These are phyloP conservation scores for Persicaria tinctoria DNA, from an alignment of 148 eudicot species.

Conservation along the genomic window DNA sequence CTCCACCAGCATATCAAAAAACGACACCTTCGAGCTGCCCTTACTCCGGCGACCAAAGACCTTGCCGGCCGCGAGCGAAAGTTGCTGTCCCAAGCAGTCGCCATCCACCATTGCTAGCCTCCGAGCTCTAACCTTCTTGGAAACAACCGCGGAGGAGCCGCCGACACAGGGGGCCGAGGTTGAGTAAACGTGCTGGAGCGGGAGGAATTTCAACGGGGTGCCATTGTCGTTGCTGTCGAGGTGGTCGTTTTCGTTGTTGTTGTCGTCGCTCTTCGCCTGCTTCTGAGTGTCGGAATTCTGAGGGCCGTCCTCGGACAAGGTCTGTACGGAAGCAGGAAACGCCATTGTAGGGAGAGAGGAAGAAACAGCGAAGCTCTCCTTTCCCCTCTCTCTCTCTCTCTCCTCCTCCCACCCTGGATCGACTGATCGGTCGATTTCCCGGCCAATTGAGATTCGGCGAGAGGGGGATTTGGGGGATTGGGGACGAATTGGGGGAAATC, in stretches of 20 bases:
- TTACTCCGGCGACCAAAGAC: slow-evolving; percentile 11
- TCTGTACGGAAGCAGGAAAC: slow-evolving; percentile 23
- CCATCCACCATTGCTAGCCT: slow-evolving; percentile 16
- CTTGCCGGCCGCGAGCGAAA: neutral
- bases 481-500: neutral
- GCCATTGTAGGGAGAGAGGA: slow-evolving; percentile 26
- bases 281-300: slow-evolving; percentile 11
- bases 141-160: slow-evolving; percentile 37
- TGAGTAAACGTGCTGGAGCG: slow-evolving; percentile 59
- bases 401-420: neutral
- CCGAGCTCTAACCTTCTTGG: slow-evolving; percentile 54
- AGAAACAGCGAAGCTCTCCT: neutral
- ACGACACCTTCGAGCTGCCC: slow-evolving; percentile 4
- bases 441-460: neutral
- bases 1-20: slow-evolving; percentile 17
- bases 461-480: too few species aligned
- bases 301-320: slow-evolving; percentile 4
- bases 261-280: slow-evolving; percentile 17
- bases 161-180: slow-evolving; percentile 45
- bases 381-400: neutral
- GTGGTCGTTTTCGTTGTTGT: slow-evolving; percentile 25
- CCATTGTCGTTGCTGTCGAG: slow-evolving; percentile 33
- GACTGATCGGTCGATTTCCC: neutral
- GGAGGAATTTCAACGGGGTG: slow-evolving; percentile 45
- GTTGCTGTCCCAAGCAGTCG: neutral